Percentiles rank a stretch among this genome's conserved stretches.
Conservation (phyloP, 2,329 filamentous ascomycete genomes). For the Triangularia verruculosa region DNA sequence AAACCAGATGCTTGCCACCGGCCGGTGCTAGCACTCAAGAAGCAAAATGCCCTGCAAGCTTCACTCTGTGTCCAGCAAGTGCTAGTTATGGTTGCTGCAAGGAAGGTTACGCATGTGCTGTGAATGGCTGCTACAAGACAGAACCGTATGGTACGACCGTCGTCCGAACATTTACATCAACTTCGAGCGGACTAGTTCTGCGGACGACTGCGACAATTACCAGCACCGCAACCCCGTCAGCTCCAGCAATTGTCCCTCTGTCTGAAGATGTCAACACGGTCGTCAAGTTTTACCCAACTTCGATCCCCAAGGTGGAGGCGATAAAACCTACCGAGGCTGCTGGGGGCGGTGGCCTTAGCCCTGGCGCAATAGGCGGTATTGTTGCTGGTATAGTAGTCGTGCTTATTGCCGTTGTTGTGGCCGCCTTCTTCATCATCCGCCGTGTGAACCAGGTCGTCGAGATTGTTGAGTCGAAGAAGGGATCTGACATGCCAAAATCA, state of each 20-base stretch:
- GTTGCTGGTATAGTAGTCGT: slow-evolving; percentile 50
- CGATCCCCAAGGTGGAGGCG: slow-evolving; percentile 41
- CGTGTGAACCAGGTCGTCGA: slow-evolving; percentile 47
- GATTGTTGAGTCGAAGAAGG: slow-evolving; percentile 36
- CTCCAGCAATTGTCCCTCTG: slow-evolving; percentile 31
- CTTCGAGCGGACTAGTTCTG: slow-evolving; percentile 37
- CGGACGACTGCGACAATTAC: slow-evolving; percentile 41
- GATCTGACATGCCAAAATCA: slow-evolving; percentile 34
- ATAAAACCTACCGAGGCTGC: slow-evolving; percentile 27
- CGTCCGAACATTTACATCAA: slow-evolving; percentile 45
- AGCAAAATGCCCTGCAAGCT: slow-evolving; percentile 43
- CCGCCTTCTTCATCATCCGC: slow-evolving; percentile 48
- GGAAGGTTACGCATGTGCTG: slow-evolving; percentile 48
- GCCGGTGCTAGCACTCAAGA: slow-evolving; percentile 38
- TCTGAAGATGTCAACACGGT: slow-evolving; percentile 28
- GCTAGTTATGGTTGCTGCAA: slow-evolving; percentile 53
- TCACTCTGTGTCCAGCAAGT: slow-evolving; percentile 49
- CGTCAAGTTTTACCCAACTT: slow-evolving; percentile 44
- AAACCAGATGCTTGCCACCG: slow-evolving; percentile 41
- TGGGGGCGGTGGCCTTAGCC: slow-evolving; percentile 26
- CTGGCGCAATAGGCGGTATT: slow-evolving; percentile 47
- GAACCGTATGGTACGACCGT: slow-evolving; percentile 44
- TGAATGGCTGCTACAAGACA: slow-evolving; percentile 47
- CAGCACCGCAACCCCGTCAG: slow-evolving; percentile 40
- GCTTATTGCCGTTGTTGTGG: slow-evolving; percentile 46